phyloP scores from a whole-genome alignment of 2,329 filamentous ascomycete genomes.

The Clarireedia paspali region DNA sequence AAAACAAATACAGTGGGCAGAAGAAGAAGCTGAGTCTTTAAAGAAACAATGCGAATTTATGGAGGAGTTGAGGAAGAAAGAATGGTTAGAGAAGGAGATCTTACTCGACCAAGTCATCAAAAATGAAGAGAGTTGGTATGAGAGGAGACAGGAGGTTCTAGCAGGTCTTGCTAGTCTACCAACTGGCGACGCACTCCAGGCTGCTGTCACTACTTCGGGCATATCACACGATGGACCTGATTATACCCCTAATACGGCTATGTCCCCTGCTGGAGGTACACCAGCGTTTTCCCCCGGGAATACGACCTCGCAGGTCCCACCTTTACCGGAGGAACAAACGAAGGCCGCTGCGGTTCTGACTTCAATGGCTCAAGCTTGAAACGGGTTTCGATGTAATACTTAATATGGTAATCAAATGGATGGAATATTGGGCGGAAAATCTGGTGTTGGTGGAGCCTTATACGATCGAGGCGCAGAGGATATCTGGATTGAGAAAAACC shows the following conservation, averaged over 20 bases:
- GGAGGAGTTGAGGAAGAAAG: constrained; percentile 59
- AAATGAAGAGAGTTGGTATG: constrained; percentile 59
- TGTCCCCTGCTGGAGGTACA: constrained; percentile 6
- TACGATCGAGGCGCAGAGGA: background rate
- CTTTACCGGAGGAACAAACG: constrained; percentile 18
- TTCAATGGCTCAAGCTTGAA: constrained; percentile 20
- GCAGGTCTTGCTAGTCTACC: constrained; percentile 33
- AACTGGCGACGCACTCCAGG: constrained; percentile 17
- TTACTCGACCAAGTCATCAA: constrained; percentile 65
- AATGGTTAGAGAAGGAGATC: constrained; percentile 76
- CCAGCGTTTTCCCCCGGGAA: constrained; percentile 3
- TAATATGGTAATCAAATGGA: background rate
- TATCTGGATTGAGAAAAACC: background rate
- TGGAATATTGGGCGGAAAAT: background rate
- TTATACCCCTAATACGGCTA: constrained; percentile 11
- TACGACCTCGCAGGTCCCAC: constrained; percentile 6
- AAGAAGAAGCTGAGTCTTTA: constrained; percentile 57
- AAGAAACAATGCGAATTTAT: constrained; percentile 56
- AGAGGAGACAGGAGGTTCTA: constrained; percentile 48
- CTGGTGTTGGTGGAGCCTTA: background rate
- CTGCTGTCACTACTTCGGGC: background rate
- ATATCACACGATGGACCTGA: constrained; percentile 1
- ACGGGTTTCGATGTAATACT: background rate
- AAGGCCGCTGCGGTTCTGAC: constrained; percentile 24
- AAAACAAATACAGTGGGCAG: constrained; percentile 65